Evolutionary conservation across 2,329 filamentous ascomycete genomes (phyloP), one percentile per base, ranked within the genome.

Genomic region (Calonectria leucothoes): DNA sequence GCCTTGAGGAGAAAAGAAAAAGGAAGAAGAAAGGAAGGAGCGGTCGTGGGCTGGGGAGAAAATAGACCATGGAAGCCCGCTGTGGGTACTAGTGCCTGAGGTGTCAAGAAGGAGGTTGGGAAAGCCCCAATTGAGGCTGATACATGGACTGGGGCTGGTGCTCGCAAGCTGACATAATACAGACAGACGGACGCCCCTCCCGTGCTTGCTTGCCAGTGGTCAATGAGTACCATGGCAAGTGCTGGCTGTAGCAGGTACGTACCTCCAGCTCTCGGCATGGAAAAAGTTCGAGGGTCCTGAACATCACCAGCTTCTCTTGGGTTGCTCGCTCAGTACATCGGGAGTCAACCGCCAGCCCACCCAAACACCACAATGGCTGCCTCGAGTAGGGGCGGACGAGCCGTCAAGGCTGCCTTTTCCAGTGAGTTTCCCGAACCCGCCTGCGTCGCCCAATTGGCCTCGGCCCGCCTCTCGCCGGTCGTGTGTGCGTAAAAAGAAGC

Each of bases 371-470:
- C 66, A 81, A 79, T 92, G 90, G 85, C 88, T 77, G 87, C 88
- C 77, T 87, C 89, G 79, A 90, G 90, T 85, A 89, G 90, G 87
- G 89, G 90, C 76, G 83, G 88, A 77, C 86, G 84, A 81, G 87
- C 87, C 81, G 82, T 88, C 72, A 85, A 87, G 79, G 85, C 86
- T 76, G 83, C 89, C 69, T 78, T 92, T 71, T 86, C 86, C 81
- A 86, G 91, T 92, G 81, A 81, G 88, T 69, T 73, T 45, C 57
- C 52, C 5, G n/a, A 20, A 8, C 64, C 37, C 23, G 20, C 5
- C 55, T 20, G 14, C 35, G 49, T 15, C 61, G 39, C 69, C 66
- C 76, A 81, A 81, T 81, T 79, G 77, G 63, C 51, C 55, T 20
- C 70, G 66, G 23, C 35, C 70, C 49, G 75, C 64, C 61, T 51